Conservation (phyloP, 1,284 basidiomycete genomes). For the Ustilago vetiveriae region DNA sequence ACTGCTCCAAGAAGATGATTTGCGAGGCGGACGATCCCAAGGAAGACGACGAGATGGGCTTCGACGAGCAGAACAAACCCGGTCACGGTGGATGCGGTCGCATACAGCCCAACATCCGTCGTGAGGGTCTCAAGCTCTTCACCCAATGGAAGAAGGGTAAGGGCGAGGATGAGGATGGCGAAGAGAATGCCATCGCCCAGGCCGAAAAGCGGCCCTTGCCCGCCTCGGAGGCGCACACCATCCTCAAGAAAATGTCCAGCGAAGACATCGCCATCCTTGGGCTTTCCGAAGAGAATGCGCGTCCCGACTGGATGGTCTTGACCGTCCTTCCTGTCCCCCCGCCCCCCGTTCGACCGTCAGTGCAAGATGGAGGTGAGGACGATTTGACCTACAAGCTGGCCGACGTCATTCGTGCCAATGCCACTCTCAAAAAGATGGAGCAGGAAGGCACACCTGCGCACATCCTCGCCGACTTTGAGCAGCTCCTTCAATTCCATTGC, state of each 20-base stretch:
- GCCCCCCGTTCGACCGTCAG: conserved; percentile 96
- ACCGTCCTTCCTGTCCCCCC: conserved; percentile 98
- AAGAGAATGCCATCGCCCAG: conserved; percentile 72
- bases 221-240: conserved; percentile 82
- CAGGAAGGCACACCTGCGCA: conserved; percentile 96
- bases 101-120: conserved; percentile 86
- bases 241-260: conserved; percentile 74
- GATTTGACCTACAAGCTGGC: conserved; percentile 98
- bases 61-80: conserved; percentile 69
- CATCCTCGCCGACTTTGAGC: conserved; percentile 95
- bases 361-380: conserved; percentile 96
- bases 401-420: conserved; percentile 95
- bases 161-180: conserved; percentile 81
- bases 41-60: conserved; percentile 64
- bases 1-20: conserved; percentile 63
- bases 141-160: conserved; percentile 93
- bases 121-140: conserved; percentile 94
- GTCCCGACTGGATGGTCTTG: conserved; percentile 99
- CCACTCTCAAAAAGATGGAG: conserved; percentile 89
- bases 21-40: conserved; percentile 75
- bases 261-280: conserved; percentile 94
- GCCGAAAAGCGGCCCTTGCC: conserved; percentile 89
- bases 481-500: conserved; percentile 91
- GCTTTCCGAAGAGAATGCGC: conserved; percentile 91
- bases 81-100: conserved; percentile 94